phyloP scores from a whole-genome alignment of 805 yeast species.

The Yamadazyma endophytica region DNA sequence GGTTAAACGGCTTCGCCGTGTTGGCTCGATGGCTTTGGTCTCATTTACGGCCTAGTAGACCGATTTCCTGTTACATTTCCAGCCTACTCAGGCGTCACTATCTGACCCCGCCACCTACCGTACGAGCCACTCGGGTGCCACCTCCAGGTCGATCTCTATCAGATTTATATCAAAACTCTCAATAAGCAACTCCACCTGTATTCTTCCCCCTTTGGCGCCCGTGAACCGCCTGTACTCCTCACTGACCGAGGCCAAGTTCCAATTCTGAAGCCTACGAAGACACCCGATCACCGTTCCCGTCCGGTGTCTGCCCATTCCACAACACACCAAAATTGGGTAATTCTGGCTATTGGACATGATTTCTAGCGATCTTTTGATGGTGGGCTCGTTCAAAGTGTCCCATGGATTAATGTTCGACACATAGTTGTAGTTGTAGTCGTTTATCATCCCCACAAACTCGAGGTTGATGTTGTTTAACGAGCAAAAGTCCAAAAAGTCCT shows the following conservation, averaged over 20 bases:
- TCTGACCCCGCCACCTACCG: too few relatives aligned
- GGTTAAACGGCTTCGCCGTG: too few relatives aligned
- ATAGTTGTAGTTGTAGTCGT: conserved; percentile 44
- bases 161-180: conserved; percentile 49
- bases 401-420: conserved; percentile 75
- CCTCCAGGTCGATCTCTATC: conserved; percentile 28
- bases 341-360: conserved; percentile 67
- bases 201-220: conserved; percentile 89
- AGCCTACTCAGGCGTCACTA: too few relatives aligned
- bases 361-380: conserved; percentile 75
- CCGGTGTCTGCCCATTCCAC: conserved; percentile 98
- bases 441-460: conserved; percentile 77
- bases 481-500: conserved; percentile 77
- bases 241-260: conserved; percentile 88
- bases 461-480: conserved; percentile 66
- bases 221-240: conserved; percentile 95
- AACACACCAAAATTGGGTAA: conserved; percentile 86
- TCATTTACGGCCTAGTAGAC: too few relatives aligned
- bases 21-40: too few relatives aligned
- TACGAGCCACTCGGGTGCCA: conserved; percentile 10
- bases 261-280: conserved; percentile 85
- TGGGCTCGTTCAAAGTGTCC: conserved; percentile 87
- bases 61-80: too few relatives aligned
- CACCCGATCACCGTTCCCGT: conserved; percentile 98
- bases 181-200: conserved; percentile 83